Evolutionary conservation across 257 asterid genomes (phyloP), one percentile per base, ranked within the genome.

Genomic region (Jasminum sambac): DNA sequence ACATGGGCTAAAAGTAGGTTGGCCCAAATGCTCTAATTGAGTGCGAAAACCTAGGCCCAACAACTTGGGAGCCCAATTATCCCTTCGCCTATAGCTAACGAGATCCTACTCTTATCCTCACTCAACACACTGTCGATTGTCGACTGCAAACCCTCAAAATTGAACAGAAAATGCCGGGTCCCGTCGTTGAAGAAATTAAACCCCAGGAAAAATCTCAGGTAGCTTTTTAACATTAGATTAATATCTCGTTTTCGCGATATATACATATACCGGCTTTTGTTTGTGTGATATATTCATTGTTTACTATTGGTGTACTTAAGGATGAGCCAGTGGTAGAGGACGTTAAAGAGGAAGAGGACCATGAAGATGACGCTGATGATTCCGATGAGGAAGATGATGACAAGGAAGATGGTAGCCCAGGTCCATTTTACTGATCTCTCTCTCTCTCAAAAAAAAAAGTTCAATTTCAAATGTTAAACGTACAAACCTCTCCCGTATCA

Each of bases 301-400:
- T 55, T 9, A 16, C 36, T 41, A 3, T n/a, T 23, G 19, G 16
- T 55, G 7, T 11, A 30, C 38, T 78, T 84, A 64, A 65, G 21
- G 90, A 87, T 72, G 90, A 76, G 72, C 90, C 90, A 2, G 26
- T 83, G 11, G 80, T 83, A 30, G 94, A 87, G 81, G 94, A 87
- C 42, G 87, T 83, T 61, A 85, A 87, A 61, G 90, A 78, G 7
- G 89, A 86, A 10, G 90, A 85, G 3, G 89, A 85, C 57, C 88
- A 82, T 69, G 92, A 84, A 0, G 90, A 80, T 10, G 90, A 85
- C 10, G 84, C 69, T 30, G 87, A 85, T 0, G 89, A 84, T 63
- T 81, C 87, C 7, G 93, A 87, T 38, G 94, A 85, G 30, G 93
- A 87, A 5, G 90, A 85, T 1, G 89, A 87, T 12, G 86, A 77